phyloP scores from a whole-genome alignment of 2,329 filamentous ascomycete species.

The Claviceps humidiphila region DNA sequence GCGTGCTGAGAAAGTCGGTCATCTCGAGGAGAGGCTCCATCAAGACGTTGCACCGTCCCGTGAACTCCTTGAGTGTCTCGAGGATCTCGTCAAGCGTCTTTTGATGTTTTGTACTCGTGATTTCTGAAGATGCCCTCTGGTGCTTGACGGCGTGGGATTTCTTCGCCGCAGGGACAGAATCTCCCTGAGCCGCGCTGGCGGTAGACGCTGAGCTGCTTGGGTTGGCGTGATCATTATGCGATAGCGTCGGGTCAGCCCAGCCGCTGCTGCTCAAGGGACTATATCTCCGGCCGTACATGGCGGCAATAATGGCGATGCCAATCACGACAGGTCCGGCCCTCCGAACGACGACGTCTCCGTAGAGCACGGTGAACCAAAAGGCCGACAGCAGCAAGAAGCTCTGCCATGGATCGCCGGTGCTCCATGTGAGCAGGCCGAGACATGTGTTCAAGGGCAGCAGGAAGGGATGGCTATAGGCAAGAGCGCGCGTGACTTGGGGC shows the following conservation, averaged over 20 bases:
- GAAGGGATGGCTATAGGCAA: conserved; percentile 94
- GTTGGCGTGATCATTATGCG: conserved; percentile 16
- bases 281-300: conserved; percentile 85
- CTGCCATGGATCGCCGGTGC: conserved; percentile 86
- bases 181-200: conserved; percentile 13
- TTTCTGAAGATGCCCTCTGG: conserved; percentile 38
- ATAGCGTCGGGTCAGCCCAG: conserved; percentile 41
- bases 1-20: conserved; percentile 87
- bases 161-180: conserved; percentile 13
- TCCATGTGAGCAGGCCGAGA: conserved; percentile 83
- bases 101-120: conserved; percentile 60
- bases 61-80: conserved; percentile 82
- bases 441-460: conserved; percentile 78
- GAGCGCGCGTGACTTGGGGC: conserved; percentile 81
- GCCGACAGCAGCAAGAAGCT: conserved; percentile 76
- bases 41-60: conserved; percentile 79
- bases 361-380: conserved; percentile 80
- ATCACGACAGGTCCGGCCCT: conserved; percentile 74
- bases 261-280: conserved; percentile 80
- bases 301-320: conserved; percentile 66
- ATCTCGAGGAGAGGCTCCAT: conserved; percentile 78
- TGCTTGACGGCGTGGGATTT: conserved; percentile 21
- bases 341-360: conserved; percentile 71
- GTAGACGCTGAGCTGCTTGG: conserved; percentile 8
- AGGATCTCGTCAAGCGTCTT: conserved; percentile 97